A percentile compares a stretch with the other conserved stretches of the same genome.
Conservation (phyloP, 768 basidiomycete species). For the Boletus rubroflammeus region DNA sequence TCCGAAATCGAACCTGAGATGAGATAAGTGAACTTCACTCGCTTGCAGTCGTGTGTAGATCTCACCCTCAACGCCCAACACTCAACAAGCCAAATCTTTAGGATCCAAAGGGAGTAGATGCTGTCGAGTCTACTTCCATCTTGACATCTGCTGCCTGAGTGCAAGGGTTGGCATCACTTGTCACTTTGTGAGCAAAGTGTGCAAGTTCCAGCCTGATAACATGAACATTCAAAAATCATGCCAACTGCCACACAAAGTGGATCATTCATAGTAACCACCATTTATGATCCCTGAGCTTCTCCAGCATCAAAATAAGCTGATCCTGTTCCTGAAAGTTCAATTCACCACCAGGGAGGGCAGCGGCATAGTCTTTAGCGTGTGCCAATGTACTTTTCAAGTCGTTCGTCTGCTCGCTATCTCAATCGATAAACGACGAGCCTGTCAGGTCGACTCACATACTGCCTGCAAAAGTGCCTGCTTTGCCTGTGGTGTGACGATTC, state of each 20-base stretch:
- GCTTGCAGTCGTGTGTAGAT: too few relatives aligned
- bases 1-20: too few relatives aligned
- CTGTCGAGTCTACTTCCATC: slow-evolving; percentile 75
- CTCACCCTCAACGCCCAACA: too few relatives aligned
- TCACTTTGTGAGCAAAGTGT: slow-evolving; percentile 45
- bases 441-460: slow-evolving; percentile 34
- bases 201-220: slow-evolving; percentile 49
- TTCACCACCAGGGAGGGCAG: slow-evolving; percentile 67
- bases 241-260: background rate
- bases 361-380: slow-evolving; percentile 58
- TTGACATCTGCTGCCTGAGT: slow-evolving; percentile 31
- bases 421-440: background rate
- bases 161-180: slow-evolving; percentile 31
- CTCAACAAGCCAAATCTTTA: slow-evolving; percentile 14
- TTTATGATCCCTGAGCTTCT: slow-evolving; percentile 60
- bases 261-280: background rate
- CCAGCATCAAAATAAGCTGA: slow-evolving; percentile 66
- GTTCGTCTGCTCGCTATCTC: slow-evolving; percentile 51
- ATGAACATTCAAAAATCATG: background rate
- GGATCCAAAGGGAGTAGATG: slow-evolving; percentile 58
- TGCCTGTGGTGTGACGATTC: slow-evolving; percentile 49
- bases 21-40: too few relatives aligned
- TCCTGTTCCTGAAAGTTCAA: slow-evolving; percentile 65
- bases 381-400: slow-evolving; percentile 59
- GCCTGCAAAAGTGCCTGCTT: slow-evolving; percentile 68